phyloP scores from a whole-genome alignment of 371 early-diverging fungal species.

The Choanephora cucurbitarum region DNA sequence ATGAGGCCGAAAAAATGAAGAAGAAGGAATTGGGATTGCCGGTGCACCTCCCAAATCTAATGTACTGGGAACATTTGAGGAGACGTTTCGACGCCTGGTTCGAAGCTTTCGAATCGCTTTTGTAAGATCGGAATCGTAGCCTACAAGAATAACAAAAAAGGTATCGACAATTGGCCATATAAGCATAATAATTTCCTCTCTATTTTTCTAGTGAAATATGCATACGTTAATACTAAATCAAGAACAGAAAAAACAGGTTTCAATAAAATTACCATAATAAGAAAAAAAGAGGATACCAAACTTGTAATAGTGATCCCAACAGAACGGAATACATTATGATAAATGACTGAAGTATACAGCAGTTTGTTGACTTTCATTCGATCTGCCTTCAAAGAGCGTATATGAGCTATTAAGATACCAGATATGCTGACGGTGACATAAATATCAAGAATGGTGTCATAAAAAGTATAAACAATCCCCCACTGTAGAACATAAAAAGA shows the following conservation, averaged over 20 bases:
- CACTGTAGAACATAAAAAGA: slow-evolving; percentile 21
- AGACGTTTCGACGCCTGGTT: slow-evolving; percentile 13
- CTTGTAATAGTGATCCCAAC: slow-evolving; percentile 36
- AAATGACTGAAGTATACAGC: slow-evolving; percentile 37
- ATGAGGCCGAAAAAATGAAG: not conserved
- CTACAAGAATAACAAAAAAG: slow-evolving; percentile 36
- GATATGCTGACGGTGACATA: slow-evolving; percentile 42
- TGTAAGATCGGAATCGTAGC: slow-evolving; percentile 47
- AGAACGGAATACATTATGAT: slow-evolving; percentile 38
- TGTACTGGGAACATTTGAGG: slow-evolving; percentile 13
- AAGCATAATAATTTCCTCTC: slow-evolving; percentile 25
- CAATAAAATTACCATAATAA: slow-evolving; percentile 29
- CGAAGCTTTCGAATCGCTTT: slow-evolving; percentile 28
- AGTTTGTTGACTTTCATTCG: slow-evolving; percentile 25
- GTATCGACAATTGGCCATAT: slow-evolving; percentile 45
- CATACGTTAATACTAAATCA: not conserved
- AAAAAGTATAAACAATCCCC: slow-evolving; percentile 48
- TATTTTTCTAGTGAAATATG: slow-evolving; percentile 8
- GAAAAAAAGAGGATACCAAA: slow-evolving; percentile 35
- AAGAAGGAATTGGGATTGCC: not conserved
- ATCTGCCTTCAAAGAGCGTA: slow-evolving; percentile 26
- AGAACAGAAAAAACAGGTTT: not conserved
- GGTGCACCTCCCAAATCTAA: slow-evolving; percentile 9
- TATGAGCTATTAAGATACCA: slow-evolving; percentile 32
- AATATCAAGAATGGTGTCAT: slow-evolving; percentile 40